Base-by-base conservation (phyloP, 1,139 yeast genomes). In the Saccharomyces hybrid region DNA sequence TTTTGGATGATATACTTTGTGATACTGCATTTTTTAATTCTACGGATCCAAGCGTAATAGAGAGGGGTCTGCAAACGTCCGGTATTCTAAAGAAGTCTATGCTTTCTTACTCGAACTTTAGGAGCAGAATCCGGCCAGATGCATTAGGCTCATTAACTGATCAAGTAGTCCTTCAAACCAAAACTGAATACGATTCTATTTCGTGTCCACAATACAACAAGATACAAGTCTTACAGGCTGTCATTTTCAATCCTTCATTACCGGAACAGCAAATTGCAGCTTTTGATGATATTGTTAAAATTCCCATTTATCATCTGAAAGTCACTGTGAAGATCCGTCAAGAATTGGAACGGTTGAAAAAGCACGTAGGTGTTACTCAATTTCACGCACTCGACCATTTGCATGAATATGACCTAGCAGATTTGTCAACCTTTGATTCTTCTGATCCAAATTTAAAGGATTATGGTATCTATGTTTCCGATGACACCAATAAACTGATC, bases 1-100 rank as follows among this genome's bases (percentile, higher is more conserved):
- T 86, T 31, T 61, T 85, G 29, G 89, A 84, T 64, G 93, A 86
- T 63, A 66, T 85, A 46, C 74, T 78, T 28, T 61, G 64, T 9
- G 73, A 69, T 51, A 46, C 69, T 19, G 42, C 59, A 3, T 65
- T 64, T 46, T 23, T 26, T 3, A 27, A 16, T 14, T 55, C 60
- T 0, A 14, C 46, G 2, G 59, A 59, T 27, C 56, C 57, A n/a
- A 56, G 55, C 1, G 55, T 59, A 13, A 26, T 55, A 16, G 54
- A 51, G 13, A 57, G 56, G 2, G 56, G 54, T 9, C 49, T 60
- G 27, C 54, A 55, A 9, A 32, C 53, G 2, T 6, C 16, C 11
- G 73, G 74, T 25, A 58, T 73, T 2, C 54, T 73, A 34, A 61
- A 57, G 48, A 47, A 55, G 5, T 64, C 70, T 0, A 60, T 71